Evolutionary conservation across 1,284 basidiomycete species (phyloP).

Genomic region (Golubevia sp.): DNA sequence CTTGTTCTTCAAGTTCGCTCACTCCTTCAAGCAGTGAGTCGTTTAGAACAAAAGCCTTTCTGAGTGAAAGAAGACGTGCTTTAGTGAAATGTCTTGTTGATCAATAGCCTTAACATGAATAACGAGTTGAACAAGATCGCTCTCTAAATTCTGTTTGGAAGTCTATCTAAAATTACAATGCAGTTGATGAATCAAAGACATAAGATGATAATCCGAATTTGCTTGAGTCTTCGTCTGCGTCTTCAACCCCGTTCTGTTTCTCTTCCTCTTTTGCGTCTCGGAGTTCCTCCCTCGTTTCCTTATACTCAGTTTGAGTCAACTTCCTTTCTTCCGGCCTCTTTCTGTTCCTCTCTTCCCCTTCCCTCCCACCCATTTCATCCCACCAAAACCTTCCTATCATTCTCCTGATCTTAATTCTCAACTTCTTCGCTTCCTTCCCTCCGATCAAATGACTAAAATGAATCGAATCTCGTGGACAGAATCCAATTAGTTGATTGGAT

Average conservation of each 20-base stretch:
- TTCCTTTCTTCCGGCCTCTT: no score
- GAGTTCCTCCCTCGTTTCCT: not conserved
- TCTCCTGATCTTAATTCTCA: constrained; percentile 13
- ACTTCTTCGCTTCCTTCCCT: not conserved
- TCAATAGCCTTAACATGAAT: no score
- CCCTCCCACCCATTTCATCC: not conserved
- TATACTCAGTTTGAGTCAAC: not conserved
- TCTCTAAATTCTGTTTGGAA: no score
- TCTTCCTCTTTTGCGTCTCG: not conserved
- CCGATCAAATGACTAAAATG: constrained; percentile 44
- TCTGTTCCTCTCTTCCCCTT: not conserved
- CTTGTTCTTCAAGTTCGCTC: no score
- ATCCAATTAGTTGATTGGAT: constrained; percentile 21
- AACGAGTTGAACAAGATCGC: no score
- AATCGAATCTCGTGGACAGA: constrained; percentile 42
- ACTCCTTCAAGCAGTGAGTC: no score
- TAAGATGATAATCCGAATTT: constrained; percentile 53
- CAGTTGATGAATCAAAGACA: constrained; percentile 81
- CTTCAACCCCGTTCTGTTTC: no score
- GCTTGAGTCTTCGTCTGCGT: no score
- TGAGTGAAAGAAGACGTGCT: no score
- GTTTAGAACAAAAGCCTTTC: no score
- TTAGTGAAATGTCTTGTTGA: no score
- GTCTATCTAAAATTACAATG: no score
- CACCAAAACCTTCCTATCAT: constrained; percentile 21